Conservation (phyloP, 306 rosid species). For the Hippophae gyantsensis region DNA sequence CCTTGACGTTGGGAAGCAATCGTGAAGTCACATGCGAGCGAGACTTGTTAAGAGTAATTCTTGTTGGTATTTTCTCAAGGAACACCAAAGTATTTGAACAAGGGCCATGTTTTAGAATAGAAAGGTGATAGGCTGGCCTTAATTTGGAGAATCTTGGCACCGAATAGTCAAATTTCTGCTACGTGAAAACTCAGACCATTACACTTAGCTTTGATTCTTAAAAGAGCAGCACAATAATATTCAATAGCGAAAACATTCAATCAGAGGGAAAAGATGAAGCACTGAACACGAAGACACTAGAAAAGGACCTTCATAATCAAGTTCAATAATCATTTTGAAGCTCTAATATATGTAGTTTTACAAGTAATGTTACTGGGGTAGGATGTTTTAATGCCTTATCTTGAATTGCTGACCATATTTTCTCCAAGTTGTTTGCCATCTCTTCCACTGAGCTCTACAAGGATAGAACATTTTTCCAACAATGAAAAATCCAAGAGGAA, state of each 20-base stretch:
- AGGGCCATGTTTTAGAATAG: too few relatives aligned
- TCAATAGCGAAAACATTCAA: background rate
- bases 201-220: background rate
- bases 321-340: background rate
- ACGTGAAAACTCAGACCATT: too few relatives aligned
- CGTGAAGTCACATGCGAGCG: too few relatives aligned
- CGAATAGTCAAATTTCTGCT: too few relatives aligned
- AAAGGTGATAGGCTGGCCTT: too few relatives aligned
- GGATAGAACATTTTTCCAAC: constrained; percentile 2
- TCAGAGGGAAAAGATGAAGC: background rate
- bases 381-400: constrained; percentile 63
- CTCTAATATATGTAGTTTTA: too few relatives aligned
- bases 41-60: too few relatives aligned
- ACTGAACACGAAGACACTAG: background rate
- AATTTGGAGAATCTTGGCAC: too few relatives aligned
- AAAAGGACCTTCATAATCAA: background rate
- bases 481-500: background rate
- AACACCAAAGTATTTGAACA: too few relatives aligned
- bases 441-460: constrained; percentile 62
- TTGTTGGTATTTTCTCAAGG: too few relatives aligned
- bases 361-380: constrained; percentile 48
- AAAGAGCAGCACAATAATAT: background rate
- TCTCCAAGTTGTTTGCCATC: constrained; percentile 43
- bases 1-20: too few relatives aligned
- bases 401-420: constrained; percentile 60